Evolutionary conservation across 176 grass and related monocot species (phyloP).

Genomic region (Panicum miliaceum): DNA sequence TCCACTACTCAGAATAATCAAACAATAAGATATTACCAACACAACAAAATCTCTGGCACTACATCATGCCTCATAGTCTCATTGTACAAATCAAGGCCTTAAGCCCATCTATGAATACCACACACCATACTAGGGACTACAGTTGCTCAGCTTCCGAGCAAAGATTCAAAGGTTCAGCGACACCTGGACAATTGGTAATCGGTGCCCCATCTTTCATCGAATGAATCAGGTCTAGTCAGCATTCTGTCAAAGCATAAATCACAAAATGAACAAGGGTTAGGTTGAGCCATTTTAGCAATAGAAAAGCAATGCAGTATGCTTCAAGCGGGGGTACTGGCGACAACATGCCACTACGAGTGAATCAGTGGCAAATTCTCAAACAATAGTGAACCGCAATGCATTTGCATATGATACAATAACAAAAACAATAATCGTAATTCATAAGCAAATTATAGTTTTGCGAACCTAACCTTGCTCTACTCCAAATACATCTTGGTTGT

Average conservation of each 20-base stretch:
- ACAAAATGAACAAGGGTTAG: conserved; percentile 18
- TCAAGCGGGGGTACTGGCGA: neutral
- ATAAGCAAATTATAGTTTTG: neutral
- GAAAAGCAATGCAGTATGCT: neutral
- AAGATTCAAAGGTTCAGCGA: neutral
- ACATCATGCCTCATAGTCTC: conserved; percentile 19
- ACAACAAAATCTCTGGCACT: conserved; percentile 50
- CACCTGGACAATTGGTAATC: neutral
- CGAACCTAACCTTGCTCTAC: conserved; percentile 49
- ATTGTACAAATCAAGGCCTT: conserved; percentile 31
- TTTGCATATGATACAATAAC: neutral
- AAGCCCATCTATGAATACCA: conserved; percentile 31
- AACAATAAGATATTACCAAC: conserved; percentile 21
- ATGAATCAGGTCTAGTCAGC: conserved; percentile 10
- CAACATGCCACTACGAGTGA: neutral
- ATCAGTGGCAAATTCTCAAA: neutral
- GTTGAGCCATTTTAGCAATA: neutral
- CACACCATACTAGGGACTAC: neutral
- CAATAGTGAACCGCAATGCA: neutral
- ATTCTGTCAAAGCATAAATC: conserved; percentile 24
- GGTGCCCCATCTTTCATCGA: neutral
- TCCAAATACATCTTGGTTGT: conserved; percentile 77
- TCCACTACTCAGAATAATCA: neutral
- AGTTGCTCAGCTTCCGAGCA: conserved; percentile 16
- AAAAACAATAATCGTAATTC: neutral